phyloP scores from a whole-genome alignment of 2,329 filamentous ascomycete species.

The Akanthomyces muscarius region DNA sequence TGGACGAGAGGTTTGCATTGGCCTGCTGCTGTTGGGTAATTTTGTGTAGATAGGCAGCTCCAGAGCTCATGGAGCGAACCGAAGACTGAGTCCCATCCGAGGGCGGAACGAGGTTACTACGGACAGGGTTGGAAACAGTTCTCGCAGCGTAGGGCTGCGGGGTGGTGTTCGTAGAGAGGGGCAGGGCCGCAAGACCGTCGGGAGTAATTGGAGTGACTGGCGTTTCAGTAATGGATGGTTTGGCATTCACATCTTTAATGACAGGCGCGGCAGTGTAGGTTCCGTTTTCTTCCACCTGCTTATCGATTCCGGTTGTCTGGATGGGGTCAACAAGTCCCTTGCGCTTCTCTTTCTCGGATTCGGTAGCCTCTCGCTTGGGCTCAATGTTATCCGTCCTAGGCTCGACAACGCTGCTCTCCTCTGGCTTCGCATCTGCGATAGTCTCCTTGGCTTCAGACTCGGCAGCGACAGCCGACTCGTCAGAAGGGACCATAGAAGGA shows the following conservation, averaged over 20 bases:
- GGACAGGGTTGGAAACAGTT: constrained; percentile 45
- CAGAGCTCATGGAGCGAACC: constrained; percentile 53
- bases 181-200: constrained; percentile 14
- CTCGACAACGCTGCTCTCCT: not conserved
- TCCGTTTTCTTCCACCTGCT: not conserved
- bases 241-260: not conserved
- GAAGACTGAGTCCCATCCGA: constrained; percentile 44
- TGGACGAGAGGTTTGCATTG: constrained; percentile 49
- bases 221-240: constrained; percentile 4
- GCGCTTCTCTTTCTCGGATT: constrained; percentile 4
- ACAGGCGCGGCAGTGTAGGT: constrained; percentile 44
- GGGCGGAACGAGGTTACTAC: constrained; percentile 42
- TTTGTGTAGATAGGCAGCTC: constrained; percentile 53
- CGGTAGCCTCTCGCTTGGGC: not conserved
- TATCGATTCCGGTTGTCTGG: constrained; percentile 44
- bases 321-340: constrained; percentile 51
- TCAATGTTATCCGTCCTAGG: not conserved
- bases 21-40: constrained; percentile 48
- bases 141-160: constrained; percentile 33
- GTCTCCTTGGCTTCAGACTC: not conserved
- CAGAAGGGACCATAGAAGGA: constrained; percentile 13
- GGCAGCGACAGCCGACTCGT: constrained; percentile 5
- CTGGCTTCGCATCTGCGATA: not conserved
- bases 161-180: constrained; percentile 25
- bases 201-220: constrained; percentile 12